Evolutionary conservation across 345 rosid species (phyloP), one percentile per base, ranked within the genome.

Genomic region (Corymbia maculata): DNA sequence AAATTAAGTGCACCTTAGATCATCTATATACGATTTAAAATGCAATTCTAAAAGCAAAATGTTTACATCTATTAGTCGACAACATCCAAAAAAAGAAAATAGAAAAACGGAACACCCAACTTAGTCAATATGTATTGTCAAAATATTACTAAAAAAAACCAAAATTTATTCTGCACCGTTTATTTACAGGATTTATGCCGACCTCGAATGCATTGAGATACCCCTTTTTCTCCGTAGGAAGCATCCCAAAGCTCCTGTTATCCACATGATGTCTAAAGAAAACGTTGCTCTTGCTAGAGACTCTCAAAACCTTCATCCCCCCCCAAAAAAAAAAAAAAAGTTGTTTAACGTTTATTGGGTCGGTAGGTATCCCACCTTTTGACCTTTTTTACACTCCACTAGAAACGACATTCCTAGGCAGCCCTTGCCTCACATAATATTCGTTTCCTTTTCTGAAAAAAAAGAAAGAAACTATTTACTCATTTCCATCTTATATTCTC

Each of bases 401-500:
- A 26, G 85, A 86, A 88, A 88, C n/a, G 90, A 88, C 90, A 70
- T 88, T 88, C 90, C 85, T 32, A 66, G 68, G 42, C 70, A 85
- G 30, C 70, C 61, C 47, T 42, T 49, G n/a, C 82, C 21, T 79
- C 80, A n/a, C 36, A 30, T 28, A 50, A 26, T 53, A 19, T 79
- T 32, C 52, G 16, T 52, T 51, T 85, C 15, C 13, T 47, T 13
- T 36, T 85, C 52, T n/a, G 36, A 64, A n/a, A 66, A n/a, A 51
- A 57, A 64, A n/a, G n/a, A 21, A 13, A 32, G 17, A 44, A 51
- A 51, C 44, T 52, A 14, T 30, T 44, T 51, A 36, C 11, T 68
- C 42, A 87, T 51, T 49, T 52, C 52, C 12, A 8, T 22, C 45
- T 5, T 51, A 28, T 51, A 24, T 42, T 21, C 85, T 79, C 51